Conservation (phyloP, 2,329 filamentous ascomycete species). For the Ceratocystis cubensis region DNA sequence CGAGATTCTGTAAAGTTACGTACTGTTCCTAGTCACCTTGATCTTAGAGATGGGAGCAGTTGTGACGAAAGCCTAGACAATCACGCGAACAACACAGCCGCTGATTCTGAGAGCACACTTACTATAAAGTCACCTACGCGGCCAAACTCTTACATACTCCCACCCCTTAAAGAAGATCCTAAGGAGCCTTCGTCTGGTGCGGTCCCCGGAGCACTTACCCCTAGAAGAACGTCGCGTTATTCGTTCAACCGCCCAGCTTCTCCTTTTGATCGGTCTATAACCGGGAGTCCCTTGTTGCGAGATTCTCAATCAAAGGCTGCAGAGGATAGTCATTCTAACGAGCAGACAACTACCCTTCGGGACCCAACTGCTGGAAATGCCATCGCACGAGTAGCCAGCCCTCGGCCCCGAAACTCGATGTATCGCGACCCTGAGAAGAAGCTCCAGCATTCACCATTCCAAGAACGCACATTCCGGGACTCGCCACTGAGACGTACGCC, state of each 20-base stretch:
- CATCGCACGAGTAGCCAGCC: constrained; percentile 22
- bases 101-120: not conserved
- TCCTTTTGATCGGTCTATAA: constrained; percentile 8
- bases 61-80: constrained; percentile 10
- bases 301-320: constrained; percentile 27
- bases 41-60: constrained; percentile 7
- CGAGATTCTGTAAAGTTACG: constrained; percentile 13
- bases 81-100: not conserved
- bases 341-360: constrained; percentile 36
- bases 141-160: not conserved
- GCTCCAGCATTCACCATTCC: constrained; percentile 26
- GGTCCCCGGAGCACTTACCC: not conserved
- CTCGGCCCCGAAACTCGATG: constrained; percentile 11
- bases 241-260: not conserved
- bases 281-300: not conserved
- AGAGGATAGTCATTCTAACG: constrained; percentile 33
- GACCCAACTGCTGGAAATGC: constrained; percentile 20
- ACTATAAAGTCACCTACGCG: not conserved
- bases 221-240: constrained; percentile 1
- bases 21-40: constrained; percentile 12
- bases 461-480: constrained; percentile 20
- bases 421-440: constrained; percentile 21
- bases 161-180: constrained; percentile 7
- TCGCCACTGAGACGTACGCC: constrained; percentile 31
- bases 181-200: not conserved